Evolutionary conservation across 2,329 filamentous ascomycete species (phyloP), one percentile per base, ranked within the genome.

Genomic region (Botrytis elliptica): DNA sequence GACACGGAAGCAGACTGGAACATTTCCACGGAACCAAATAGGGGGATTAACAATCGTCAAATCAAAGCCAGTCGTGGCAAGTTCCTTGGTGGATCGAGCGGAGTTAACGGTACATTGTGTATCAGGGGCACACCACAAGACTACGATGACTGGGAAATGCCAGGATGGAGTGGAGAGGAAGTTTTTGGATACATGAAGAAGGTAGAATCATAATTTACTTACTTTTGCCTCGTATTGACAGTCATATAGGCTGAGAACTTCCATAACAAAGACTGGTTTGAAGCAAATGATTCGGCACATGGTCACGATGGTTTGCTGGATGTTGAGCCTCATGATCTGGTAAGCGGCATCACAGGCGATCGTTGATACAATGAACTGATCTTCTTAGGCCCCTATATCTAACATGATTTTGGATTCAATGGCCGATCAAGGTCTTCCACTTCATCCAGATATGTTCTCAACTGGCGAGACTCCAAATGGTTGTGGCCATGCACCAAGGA

Each of bases 401-500:
- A 81, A 89, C 63, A 82, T 86, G 44, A 79, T 90, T 16, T 81
- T 86, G 42, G 84, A 89, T 66, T 89, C 88, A 0, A 85, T 89
- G 81, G 80, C 87, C 14, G 86, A 85, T 2, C 81, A 86, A 74
- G 88, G 88, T 72, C 79, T 90, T 0, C 84, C 86, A 0, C 82
- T 88, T n/a, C 84, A 88, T 59, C 83, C 84, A 29, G 88, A 91
- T 75, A 89, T 90, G 86, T 90, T 90, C 77, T 85, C 85, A 0
- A 86, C 84, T 38, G 86, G 86, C 29, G 83, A 85, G 44, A 84
- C 84, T 33, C 80, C 87, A 1, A 85, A 88, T 70, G 88, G 87
- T 0, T 89, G 87, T 76, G 88, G 88, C 3, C 87, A 89, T 79
- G 86, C 81, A 1, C 83, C 85, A 20, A 82, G 87, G 75, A 88